Percentiles rank a stretch among this genome's conserved stretches.
These are phyloP conservation scores for Ascosphaera pollenicola DNA, from an alignment of 2,329 filamentous ascomycete genomes.

Conservation along the genomic window DNA sequence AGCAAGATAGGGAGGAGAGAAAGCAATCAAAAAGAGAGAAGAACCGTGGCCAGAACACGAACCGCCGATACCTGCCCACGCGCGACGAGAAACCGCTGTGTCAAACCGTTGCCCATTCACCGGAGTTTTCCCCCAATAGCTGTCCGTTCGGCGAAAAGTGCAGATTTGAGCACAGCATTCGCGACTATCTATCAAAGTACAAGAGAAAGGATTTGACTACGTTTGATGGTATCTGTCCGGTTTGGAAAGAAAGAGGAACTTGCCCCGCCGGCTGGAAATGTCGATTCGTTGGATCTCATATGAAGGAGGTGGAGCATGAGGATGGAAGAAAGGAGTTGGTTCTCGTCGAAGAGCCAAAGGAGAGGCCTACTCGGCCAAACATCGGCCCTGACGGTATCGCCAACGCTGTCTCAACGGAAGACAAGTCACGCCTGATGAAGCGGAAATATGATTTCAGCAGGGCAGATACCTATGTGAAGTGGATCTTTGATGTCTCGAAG, in stretches of 20 bases:
- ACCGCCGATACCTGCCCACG: constrained; percentile 59
- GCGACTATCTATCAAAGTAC: constrained; percentile 63
- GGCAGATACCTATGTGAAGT: constrained; percentile 54
- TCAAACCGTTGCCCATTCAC: constrained; percentile 43
- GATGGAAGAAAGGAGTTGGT: constrained; percentile 71
- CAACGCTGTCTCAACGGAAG: constrained; percentile 47
- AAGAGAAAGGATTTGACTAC: constrained; percentile 60
- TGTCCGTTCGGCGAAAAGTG: constrained; percentile 67
- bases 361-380: constrained; percentile 15
- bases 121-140: constrained; percentile 58
- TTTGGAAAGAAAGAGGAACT: constrained; percentile 52
- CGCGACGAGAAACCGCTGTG: constrained; percentile 60
- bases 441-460: constrained; percentile 48
- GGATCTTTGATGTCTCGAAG: constrained; percentile 45
- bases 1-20: constrained; percentile 16
- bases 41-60: constrained; percentile 58
- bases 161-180: constrained; percentile 61
- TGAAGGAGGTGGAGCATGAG: constrained; percentile 50
- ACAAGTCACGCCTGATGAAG: constrained; percentile 55
- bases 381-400: constrained; percentile 36
- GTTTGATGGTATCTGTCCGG: constrained; percentile 57
- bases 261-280: constrained; percentile 88
- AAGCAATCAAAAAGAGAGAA: constrained; percentile 35
- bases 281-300: constrained; percentile 72
- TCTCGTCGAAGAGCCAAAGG: constrained; percentile 34